phyloP scores from a whole-genome alignment of 176 grass and related monocot genomes.

The Eragrostis curvula region DNA sequence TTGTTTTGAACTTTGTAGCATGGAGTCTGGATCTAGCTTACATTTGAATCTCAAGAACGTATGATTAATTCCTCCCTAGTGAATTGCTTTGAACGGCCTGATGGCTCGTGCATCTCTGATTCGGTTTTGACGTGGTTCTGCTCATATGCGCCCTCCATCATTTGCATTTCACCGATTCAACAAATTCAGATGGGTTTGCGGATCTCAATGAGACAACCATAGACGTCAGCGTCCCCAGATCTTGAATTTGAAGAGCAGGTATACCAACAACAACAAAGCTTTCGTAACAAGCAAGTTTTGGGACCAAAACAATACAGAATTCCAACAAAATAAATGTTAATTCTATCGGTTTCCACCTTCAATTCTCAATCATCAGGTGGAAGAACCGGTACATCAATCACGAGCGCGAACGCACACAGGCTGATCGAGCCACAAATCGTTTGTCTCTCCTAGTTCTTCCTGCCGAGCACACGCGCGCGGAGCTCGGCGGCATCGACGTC shows the following conservation, averaged over 20 bases:
- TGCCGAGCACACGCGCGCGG: slow-evolving; percentile 43
- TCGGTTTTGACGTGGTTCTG: no score
- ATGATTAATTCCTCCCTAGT: not conserved
- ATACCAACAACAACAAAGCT: no score
- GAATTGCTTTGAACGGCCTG: not conserved
- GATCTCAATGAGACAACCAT: not conserved
- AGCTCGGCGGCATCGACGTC: slow-evolving; percentile 58
- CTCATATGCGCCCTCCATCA: not conserved
- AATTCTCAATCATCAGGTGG: not conserved
- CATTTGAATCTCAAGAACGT: not conserved
- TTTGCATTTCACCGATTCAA: not conserved
- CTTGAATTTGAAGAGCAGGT: not conserved
- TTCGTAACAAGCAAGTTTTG: no score
- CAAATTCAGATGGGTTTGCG: not conserved
- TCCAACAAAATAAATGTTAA: not conserved
- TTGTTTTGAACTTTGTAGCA: not conserved
- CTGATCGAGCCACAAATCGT: not conserved
- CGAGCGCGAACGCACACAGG: not conserved
- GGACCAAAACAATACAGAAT: no score
- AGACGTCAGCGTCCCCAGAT: no score
- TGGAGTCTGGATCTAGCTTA: not conserved
- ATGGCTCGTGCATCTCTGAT: no score
- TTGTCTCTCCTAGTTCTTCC: slow-evolving; percentile 23
- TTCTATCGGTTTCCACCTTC: not conserved
- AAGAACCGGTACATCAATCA: not conserved